Percentiles rank a stretch among this genome's conserved stretches.
Conservation (phyloP, 257 asterid species). For the Solanum appendiculatum region DNA sequence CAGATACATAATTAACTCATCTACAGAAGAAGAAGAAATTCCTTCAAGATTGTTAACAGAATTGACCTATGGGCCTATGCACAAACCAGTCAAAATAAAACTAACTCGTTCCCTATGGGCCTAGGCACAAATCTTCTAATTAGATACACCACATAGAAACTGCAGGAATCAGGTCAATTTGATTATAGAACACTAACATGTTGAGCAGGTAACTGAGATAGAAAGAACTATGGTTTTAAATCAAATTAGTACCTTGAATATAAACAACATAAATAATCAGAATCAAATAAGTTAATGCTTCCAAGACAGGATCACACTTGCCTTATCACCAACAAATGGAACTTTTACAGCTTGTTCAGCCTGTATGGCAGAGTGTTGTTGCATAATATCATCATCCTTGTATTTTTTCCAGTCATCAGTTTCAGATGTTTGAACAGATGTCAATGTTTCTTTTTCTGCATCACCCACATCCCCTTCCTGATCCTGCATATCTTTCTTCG, state of each 20-base stretch:
- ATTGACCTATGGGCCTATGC: neutral
- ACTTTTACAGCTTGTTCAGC: constrained; percentile 67
- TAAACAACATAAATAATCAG: neutral
- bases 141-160: neutral
- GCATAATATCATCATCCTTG: constrained; percentile 71
- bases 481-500: constrained; percentile 34
- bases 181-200: neutral
- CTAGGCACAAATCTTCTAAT: neutral
- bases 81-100: neutral
- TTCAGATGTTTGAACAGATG: constrained; percentile 31
- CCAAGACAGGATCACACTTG: constrained; percentile 12
- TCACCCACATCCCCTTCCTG: constrained; percentile 31
- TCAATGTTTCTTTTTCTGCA: constrained; percentile 22
- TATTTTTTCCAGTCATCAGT: constrained; percentile 47
- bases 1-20: neutral
- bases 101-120: neutral
- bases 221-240: neutral
- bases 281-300: neutral
- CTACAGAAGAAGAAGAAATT: neutral
- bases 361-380: constrained; percentile 62
- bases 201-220: neutral
- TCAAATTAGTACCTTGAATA: neutral
- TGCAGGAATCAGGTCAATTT: neutral
- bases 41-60: neutral
- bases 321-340: constrained; percentile 86